A percentile compares a stretch with the other conserved stretches of the same genome.
Conservation (phyloP, 1,139 yeast genomes). For the Eremothecium coryli region DNA sequence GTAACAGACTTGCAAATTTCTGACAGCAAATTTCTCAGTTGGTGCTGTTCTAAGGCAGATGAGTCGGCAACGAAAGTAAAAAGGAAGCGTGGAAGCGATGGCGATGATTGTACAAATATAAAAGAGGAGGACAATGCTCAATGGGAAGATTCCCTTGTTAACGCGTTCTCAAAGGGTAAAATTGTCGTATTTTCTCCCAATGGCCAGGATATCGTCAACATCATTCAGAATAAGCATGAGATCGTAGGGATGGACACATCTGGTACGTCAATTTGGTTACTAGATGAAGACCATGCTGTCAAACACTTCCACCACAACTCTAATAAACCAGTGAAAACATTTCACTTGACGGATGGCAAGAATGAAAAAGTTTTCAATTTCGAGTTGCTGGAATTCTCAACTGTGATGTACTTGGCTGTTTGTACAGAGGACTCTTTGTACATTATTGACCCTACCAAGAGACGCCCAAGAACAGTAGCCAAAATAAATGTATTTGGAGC, state of each 20-base stretch:
- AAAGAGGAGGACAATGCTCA: slow-evolving; percentile 2
- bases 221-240: slow-evolving; percentile 26
- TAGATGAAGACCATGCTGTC: slow-evolving; percentile 27
- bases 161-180: slow-evolving; percentile 24
- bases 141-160: slow-evolving; percentile 23
- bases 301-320: slow-evolving; percentile 25
- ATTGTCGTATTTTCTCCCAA: slow-evolving; percentile 27
- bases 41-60: slow-evolving; percentile 20
- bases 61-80: slow-evolving; percentile 13
- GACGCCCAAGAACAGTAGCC: slow-evolving; percentile 26
- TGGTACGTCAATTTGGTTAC: slow-evolving; percentile 24
- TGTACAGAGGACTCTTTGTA: slow-evolving; percentile 21
- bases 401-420: slow-evolving; percentile 12
- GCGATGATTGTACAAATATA: slow-evolving; percentile 3
- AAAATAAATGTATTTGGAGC: slow-evolving; percentile 18
- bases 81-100: slow-evolving; percentile 16
- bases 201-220: slow-evolving; percentile 30
- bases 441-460: slow-evolving; percentile 28
- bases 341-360: slow-evolving; percentile 28
- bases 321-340: slow-evolving; percentile 27
- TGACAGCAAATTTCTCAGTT: slow-evolving; percentile 21
- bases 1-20: slow-evolving; percentile 22
- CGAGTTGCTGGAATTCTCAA: slow-evolving; percentile 19
- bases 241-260: slow-evolving; percentile 22
- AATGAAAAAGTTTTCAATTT: slow-evolving; percentile 23